A percentile compares a stretch with the other conserved stretches of the same genome.
phyloP scores from a whole-genome alignment of 352 stramenopile species.

The Lagenidium sp. region DNA sequence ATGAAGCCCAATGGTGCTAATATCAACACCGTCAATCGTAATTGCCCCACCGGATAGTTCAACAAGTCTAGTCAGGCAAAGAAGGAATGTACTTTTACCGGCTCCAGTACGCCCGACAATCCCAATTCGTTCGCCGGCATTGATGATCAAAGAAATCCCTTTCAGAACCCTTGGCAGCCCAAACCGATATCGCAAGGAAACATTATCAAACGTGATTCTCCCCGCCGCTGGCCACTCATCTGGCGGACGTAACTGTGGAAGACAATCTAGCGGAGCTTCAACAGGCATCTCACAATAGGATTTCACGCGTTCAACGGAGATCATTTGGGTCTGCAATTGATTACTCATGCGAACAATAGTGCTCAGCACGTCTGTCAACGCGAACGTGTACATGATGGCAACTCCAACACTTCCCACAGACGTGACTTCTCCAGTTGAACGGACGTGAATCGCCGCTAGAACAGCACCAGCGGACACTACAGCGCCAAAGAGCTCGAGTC shows the following conservation, averaged over 20 bases:
- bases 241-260: conserved; percentile 4
- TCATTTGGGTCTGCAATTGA: conserved; percentile 58
- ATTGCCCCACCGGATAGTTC: conserved; percentile 36
- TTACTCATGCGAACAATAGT: conserved; percentile 51
- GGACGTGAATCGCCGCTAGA: too few relatives aligned
- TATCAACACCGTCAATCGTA: conserved; percentile 80
- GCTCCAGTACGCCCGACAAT: conserved; percentile 10
- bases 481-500: too few relatives aligned
- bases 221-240: conserved; percentile 15
- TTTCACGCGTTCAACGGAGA: conserved; percentile 61
- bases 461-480: too few relatives aligned
- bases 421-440: too few relatives aligned
- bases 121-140: conserved; percentile 10
- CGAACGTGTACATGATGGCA: conserved; percentile 62
- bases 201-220: conserved; percentile 17
- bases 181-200: conserved; percentile 23
- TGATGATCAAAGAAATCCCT: conserved; percentile 15
- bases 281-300: conserved; percentile 47
- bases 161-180: conserved; percentile 22
- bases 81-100: conserved; percentile 26
- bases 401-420: too few relatives aligned
- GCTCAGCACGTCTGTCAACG: conserved; percentile 53
- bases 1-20: conserved; percentile 20
- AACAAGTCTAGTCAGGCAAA: conserved; percentile 20
- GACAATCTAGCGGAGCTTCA: conserved; percentile 30